Conservation (phyloP, 2,329 filamentous ascomycete species). For the Trichophyton rubrum region DNA sequence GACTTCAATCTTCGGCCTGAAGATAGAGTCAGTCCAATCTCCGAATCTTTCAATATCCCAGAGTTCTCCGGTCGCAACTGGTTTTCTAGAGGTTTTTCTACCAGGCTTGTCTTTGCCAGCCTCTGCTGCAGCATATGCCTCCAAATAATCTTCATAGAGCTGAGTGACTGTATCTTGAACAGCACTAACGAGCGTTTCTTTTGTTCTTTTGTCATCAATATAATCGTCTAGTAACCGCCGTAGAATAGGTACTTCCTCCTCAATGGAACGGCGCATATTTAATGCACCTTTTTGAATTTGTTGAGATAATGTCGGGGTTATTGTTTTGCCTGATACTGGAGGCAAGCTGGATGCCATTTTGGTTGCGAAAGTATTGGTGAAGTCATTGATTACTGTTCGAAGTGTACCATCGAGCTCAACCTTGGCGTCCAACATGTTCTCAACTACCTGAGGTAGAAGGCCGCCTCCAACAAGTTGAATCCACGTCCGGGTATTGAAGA, state of each 20-base stretch:
- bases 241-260: slow-evolving; percentile 46
- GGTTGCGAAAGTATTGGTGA: slow-evolving; percentile 46
- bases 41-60: slow-evolving; percentile 54
- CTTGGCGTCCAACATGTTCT: slow-evolving; percentile 61
- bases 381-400: slow-evolving; percentile 52
- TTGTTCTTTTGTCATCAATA: slow-evolving; percentile 51
- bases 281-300: slow-evolving; percentile 26
- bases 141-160: slow-evolving; percentile 53
- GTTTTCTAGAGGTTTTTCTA: slow-evolving; percentile 22
- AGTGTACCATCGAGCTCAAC: slow-evolving; percentile 53
- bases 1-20: slow-evolving; percentile 40
- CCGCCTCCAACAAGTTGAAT: slow-evolving; percentile 46
- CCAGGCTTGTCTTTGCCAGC: slow-evolving; percentile 15
- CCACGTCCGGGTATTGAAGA: slow-evolving; percentile 54
- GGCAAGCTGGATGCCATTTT: slow-evolving; percentile 43
- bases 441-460: slow-evolving; percentile 52
- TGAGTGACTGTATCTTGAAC: slow-evolving; percentile 52
- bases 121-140: slow-evolving; percentile 36
- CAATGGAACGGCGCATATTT: slow-evolving; percentile 42
- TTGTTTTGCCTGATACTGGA: slow-evolving; percentile 3
- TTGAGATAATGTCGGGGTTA: slow-evolving; percentile 7
- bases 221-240: slow-evolving; percentile 48
- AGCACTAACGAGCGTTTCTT: slow-evolving; percentile 53
- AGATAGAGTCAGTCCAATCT: slow-evolving; percentile 49
- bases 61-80: slow-evolving; percentile 50